Base-by-base conservation (phyloP, 1,284 basidiomycete species). In the Cryptococcus jaspeensis region DNA sequence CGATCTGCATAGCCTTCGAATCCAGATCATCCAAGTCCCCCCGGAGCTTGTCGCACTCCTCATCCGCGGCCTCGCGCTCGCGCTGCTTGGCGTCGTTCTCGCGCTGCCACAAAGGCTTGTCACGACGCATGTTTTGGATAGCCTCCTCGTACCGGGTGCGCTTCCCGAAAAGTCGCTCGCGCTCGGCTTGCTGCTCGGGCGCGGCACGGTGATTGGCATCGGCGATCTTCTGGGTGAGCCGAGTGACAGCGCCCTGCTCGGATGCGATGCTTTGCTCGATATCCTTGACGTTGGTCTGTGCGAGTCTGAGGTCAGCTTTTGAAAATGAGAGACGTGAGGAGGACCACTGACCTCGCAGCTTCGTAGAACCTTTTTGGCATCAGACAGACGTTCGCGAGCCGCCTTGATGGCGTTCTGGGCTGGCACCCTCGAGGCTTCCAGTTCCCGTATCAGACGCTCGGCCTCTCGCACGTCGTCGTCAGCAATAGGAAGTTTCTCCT, bases 1-100 rank as follows among this genome's bases (percentile, higher is more conserved):
- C 49, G 28, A 58, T 50, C 13, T 38, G 25, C 8, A 44, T 3
- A 99, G 80, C 63, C 87, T 82, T 16, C 6, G 56, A 38, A 23
- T 59, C 45, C n/a, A n/a, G n/a, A n/a, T n/a, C n/a, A n/a, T n/a
- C n/a, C n/a, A n/a, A n/a, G n/a, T n/a, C n/a, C n/a, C n/a, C 22
- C 28, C 32, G 22, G 20, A 50, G 48, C 7, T 59, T 36, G 18
- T 58, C 46, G 13, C 55, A 43, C 25, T 49, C 53, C 11, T 11
- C 37, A 16, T 51, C 58, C 48, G 6, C 41, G 22, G 11, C 16
- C 11, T 47, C n/a, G n/a, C n/a, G 55, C 50, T 23, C 18, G n/a
- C 47, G 36, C 37, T n/a, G 22, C n/a, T 36, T 36, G 18, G 36
- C 49, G 12, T 46, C 55, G 9, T 42, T n/a, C 25, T 51, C 38